Percentiles rank a stretch among this genome's conserved stretches.
Evolutionary conservation across 2,329 filamentous ascomycete species (phyloP).

Genomic region (Scorias spongiosa): DNA sequence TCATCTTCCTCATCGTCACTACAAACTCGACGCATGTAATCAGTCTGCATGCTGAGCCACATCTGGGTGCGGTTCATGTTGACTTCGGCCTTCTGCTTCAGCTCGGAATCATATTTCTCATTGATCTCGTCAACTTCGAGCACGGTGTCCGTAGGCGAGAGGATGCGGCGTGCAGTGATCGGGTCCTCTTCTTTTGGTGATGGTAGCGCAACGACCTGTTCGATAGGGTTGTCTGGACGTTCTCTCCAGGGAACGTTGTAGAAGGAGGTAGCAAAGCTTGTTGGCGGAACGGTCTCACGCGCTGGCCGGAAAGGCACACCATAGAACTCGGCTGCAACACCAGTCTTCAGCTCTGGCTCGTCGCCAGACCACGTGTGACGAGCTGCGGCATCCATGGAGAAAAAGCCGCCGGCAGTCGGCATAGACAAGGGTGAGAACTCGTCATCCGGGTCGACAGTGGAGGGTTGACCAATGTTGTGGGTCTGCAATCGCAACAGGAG

Average conservation of each 20-base stretch:
- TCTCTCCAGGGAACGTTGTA: slow-evolving; percentile 64
- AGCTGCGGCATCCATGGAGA: slow-evolving; percentile 58
- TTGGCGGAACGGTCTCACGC: slow-evolving; percentile 35
- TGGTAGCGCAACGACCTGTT: slow-evolving; percentile 51
- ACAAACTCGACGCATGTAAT: slow-evolving; percentile 36
- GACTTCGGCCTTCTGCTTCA: slow-evolving; percentile 53
- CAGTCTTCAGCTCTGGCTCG: slow-evolving; percentile 56
- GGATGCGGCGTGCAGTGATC: slow-evolving; percentile 46
- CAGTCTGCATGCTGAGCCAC: slow-evolving; percentile 72
- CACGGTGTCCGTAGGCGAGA: slow-evolving; percentile 19
- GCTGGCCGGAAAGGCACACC: slow-evolving; percentile 56
- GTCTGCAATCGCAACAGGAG: slow-evolving; percentile 26
- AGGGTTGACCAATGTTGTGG: slow-evolving; percentile 11
- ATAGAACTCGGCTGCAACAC: slow-evolving; percentile 87
- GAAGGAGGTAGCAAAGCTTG: slow-evolving; percentile 78
- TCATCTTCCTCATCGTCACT: slow-evolving; percentile 15
- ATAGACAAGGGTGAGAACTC: slow-evolving; percentile 64
- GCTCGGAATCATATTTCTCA: slow-evolving; percentile 57
- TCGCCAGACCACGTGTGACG: slow-evolving; percentile 67
- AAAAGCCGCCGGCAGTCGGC: slow-evolving; percentile 83
- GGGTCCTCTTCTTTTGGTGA: slow-evolving; percentile 36
- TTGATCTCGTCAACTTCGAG: slow-evolving; percentile 36
- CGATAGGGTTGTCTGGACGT: slow-evolving; percentile 32
- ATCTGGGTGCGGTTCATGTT: slow-evolving; percentile 72
- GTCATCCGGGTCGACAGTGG: slow-evolving; percentile 39